phyloP scores from a whole-genome alignment of 257 asterid species.

The Leptodermis oblonga region DNA sequence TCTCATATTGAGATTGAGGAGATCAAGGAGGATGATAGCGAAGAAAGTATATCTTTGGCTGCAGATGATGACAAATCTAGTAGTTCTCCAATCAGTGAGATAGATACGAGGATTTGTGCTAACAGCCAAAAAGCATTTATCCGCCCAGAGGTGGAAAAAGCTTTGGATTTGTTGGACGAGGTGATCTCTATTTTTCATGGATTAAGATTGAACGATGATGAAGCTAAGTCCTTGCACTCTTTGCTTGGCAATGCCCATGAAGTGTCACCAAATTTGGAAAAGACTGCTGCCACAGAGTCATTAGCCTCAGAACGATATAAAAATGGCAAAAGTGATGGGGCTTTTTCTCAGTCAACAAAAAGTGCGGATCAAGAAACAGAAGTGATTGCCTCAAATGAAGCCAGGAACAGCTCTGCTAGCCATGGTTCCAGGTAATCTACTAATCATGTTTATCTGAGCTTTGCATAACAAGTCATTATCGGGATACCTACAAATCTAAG shows the following conservation, averaged over 20 bases:
- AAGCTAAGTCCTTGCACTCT: conserved; percentile 11
- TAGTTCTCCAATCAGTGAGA: conserved; percentile 20
- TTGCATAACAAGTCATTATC: background rate
- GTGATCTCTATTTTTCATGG: conserved; percentile 48
- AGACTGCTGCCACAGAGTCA: conserved; percentile 21
- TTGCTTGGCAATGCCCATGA: conserved; percentile 11
- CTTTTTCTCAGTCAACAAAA: conserved; percentile 18
- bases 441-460: background rate
- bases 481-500: background rate
- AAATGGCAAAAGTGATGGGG: conserved; percentile 12
- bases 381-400: conserved; percentile 23
- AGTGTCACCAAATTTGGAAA: conserved; percentile 17
- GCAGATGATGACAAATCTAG: conserved; percentile 14
- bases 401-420: conserved; percentile 45
- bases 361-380: conserved; percentile 30
- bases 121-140: conserved; percentile 17
- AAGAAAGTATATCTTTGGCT: conserved; percentile 19
- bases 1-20: conserved; percentile 47
- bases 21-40: conserved; percentile 36
- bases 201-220: conserved; percentile 22
- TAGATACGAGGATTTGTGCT: conserved; percentile 19
- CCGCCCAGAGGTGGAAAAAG: conserved; percentile 38
- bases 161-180: conserved; percentile 63
- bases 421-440: conserved; percentile 56
- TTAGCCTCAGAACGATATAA: conserved; percentile 29